Evolutionary conservation across 163 green algal species (phyloP).

Genomic region (Chlamydomonas reinhardtii): DNA sequence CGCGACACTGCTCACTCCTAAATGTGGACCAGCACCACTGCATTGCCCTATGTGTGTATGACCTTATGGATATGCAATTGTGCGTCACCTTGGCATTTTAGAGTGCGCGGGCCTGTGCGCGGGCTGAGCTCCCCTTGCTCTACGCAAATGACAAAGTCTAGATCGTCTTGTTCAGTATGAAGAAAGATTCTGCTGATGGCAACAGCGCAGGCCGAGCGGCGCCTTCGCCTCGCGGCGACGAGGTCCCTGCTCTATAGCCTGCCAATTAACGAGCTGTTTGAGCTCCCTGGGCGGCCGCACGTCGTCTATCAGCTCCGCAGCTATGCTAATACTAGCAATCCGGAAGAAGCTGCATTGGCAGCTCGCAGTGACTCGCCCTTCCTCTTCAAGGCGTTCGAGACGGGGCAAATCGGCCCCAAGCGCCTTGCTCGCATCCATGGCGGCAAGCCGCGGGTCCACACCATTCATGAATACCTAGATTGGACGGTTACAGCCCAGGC

Average conservation of each 20-base stretch:
- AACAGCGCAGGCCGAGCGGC: slow-evolving; percentile 55
- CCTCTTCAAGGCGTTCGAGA: slow-evolving; percentile 96
- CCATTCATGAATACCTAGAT: slow-evolving; percentile 97
- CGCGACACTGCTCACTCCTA: too few species aligned
- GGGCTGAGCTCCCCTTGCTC: too few species aligned
- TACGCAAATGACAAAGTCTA: too few species aligned
- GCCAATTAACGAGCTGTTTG: slow-evolving; percentile 67
- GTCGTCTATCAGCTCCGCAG: slow-evolving; percentile 72
- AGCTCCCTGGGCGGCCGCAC: slow-evolving; percentile 76
- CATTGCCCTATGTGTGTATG: too few species aligned
- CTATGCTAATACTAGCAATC: slow-evolving; percentile 23
- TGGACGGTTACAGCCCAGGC: slow-evolving; percentile 91
- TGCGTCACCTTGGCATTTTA: too few species aligned
- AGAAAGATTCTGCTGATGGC: background rate
- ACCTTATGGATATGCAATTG: too few species aligned
- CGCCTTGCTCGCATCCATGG: slow-evolving; percentile 75
- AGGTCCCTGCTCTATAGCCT: slow-evolving; percentile 65
- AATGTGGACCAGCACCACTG: too few species aligned
- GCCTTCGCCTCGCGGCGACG: slow-evolving; percentile 52
- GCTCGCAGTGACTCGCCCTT: slow-evolving; percentile 84
- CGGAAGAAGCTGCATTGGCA: slow-evolving; percentile 41
- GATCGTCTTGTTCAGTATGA: too few species aligned
- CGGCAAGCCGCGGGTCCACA: slow-evolving; percentile 82
- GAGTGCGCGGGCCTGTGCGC: too few species aligned
- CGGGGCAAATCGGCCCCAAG: slow-evolving; percentile 82